Base-by-base conservation (phyloP, 1,284 basidiomycete species). In the Tausonia pullulans region DNA sequence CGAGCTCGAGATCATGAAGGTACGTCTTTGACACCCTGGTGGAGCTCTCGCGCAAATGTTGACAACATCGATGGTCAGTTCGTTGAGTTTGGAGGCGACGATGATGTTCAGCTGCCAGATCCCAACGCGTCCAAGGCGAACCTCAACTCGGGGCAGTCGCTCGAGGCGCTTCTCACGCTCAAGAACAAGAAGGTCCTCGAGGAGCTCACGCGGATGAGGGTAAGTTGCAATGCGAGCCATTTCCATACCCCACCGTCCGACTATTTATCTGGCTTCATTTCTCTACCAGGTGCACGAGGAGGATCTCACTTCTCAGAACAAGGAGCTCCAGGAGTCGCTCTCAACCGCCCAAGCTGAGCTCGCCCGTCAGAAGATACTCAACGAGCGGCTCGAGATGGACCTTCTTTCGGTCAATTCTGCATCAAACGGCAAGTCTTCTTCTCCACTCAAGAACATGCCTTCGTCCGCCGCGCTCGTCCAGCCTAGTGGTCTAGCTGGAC, bases 1-100 rank as follows among this genome's bases (percentile, higher is more conserved):
- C 53, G 94, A 96, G 74, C 81, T 96, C 39, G 92, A 93, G 72
- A 95, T 96, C 70, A 90, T 97, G 89, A 96, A 97, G 84, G 92
- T 90, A 62, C 40, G 79, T 70, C 2, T n/a, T 5, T 8, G 27
- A 41, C 10, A 43, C 6, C 43, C 16, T 4, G 16, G 8, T 49
- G 44, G 16, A 2, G 46, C 16, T 48, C 65, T 67, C 45, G 10
- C 0, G 3, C 43, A 10, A 52, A 1, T n/a, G 16, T 50, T 27
- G 27, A 27, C 27, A 27, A 27, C 27, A 27, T 27, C 27, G 27
- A 27, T 27, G 27, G 27, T 62, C 70, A 96, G 92, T 95, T 86
- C 71, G 92, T 96, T 67, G 93, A 96, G 73, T 96, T 96, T 72
- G 86, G 88, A 4, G 88, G 88, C 14, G 83, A 85, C 48, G 79